phyloP scores from a whole-genome alignment of 805 yeast genomes.

The Brettanomyces naardenensis region DNA sequence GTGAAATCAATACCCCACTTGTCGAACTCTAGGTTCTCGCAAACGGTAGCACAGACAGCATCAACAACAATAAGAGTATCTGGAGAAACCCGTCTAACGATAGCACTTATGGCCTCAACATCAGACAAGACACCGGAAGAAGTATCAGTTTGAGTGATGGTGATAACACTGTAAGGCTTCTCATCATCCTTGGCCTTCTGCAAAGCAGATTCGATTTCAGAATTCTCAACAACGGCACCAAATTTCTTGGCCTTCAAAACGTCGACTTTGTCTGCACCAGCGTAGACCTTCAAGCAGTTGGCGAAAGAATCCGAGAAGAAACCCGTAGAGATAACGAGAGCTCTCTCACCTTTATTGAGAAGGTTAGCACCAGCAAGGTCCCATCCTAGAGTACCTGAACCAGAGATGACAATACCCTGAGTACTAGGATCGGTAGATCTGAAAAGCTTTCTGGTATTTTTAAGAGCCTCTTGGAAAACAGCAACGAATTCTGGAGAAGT shows the following conservation, averaged over 20 bases:
- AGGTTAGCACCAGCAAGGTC: conserved; percentile 80
- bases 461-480: conserved; percentile 62
- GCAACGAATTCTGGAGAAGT: conserved; percentile 76
- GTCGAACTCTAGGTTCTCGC: conserved; percentile 79
- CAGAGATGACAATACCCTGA: conserved; percentile 77
- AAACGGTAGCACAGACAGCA: conserved; percentile 92
- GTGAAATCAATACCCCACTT: conserved; percentile 86
- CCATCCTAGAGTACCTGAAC: conserved; percentile 96
- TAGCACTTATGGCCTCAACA: conserved; percentile 50
- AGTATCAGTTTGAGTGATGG: conserved; percentile 94
- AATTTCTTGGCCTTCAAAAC: conserved; percentile 54
- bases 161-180: conserved; percentile 51
- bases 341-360: conserved; percentile 56
- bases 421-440: conserved; percentile 56
- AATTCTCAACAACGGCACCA: conserved; percentile 62
- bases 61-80: conserved; percentile 81
- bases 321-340: conserved; percentile 82
- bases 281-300: conserved; percentile 64
- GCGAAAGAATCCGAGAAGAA: conserved; percentile 81
- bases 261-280: conserved; percentile 57
- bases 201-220: conserved; percentile 48
- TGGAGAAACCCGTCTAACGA: conserved; percentile 64
- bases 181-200: conserved; percentile 25
- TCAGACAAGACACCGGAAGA: conserved; percentile 88
- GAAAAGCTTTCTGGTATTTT: conserved; percentile 66